Conservation (phyloP, 441 rosid genomes). For the Brassica balearica region DNA sequence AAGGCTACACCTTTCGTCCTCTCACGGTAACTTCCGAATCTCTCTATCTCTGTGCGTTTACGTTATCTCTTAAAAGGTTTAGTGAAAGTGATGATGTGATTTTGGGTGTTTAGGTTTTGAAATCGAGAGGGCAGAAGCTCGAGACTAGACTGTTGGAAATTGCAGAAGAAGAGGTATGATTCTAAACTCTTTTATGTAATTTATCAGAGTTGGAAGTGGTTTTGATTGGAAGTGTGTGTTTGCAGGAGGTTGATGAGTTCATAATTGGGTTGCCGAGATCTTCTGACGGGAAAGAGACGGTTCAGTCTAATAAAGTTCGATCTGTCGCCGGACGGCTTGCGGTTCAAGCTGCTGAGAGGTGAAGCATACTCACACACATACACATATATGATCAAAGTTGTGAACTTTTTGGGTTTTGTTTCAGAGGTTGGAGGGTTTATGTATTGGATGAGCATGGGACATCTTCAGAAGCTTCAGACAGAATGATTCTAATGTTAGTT, state of each 20-base stretch:
- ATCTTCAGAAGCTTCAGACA: slow-evolving; percentile 66
- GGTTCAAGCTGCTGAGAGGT: slow-evolving; percentile 82
- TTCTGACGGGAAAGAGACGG: slow-evolving; percentile 77
- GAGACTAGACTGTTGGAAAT: slow-evolving; percentile 67
- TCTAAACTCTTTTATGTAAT: background rate
- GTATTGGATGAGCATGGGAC: slow-evolving; percentile 92
- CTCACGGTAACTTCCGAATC: slow-evolving; percentile 56
- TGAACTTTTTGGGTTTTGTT: background rate
- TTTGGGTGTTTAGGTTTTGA: slow-evolving; percentile 59
- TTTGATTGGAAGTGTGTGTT: slow-evolving; percentile 6
- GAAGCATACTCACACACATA: background rate
- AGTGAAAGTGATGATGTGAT: slow-evolving; percentile 10
- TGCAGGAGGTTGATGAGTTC: slow-evolving; percentile 85
- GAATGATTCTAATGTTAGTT: slow-evolving; percentile 73
- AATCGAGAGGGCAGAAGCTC: slow-evolving; percentile 84
- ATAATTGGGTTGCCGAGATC: slow-evolving; percentile 87
- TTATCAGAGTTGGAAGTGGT: background rate
- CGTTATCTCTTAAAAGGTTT: background rate
- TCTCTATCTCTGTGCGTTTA: background rate
- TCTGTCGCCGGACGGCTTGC: slow-evolving; percentile 88
- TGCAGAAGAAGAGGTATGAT: slow-evolving; percentile 68
- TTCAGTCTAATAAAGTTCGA: slow-evolving; percentile 85
- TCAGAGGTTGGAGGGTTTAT: slow-evolving; percentile 92
- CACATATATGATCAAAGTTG: background rate
- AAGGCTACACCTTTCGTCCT: slow-evolving; percentile 81